Conservation (phyloP, 169 alveolate genomes). For the Eimeria falciformis region DNA sequence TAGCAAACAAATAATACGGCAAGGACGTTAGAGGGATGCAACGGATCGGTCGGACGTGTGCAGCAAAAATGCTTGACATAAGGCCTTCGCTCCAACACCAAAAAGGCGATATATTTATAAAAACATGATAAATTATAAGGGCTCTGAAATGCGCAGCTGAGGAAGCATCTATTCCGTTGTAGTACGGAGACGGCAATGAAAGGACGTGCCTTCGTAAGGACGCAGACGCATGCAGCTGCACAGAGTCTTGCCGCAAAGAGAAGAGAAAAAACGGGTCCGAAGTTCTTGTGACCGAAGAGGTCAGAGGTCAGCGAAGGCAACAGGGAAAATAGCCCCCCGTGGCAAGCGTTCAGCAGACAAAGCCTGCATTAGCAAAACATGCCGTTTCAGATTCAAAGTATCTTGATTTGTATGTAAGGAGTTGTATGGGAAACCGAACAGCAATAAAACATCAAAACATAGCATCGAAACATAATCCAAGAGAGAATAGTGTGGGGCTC, state of each 20-base stretch:
- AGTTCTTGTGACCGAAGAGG: constrained; percentile 81
- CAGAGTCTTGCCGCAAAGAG: constrained; percentile 81
- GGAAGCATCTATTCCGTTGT: no score
- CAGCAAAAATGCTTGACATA: no score
- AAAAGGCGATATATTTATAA: no score
- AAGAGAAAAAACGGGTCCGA: constrained; percentile 83
- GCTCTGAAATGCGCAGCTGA: no score
- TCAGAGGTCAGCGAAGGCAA: constrained; percentile 83
- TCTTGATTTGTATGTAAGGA: neutral
- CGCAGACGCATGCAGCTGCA: constrained; percentile 72
- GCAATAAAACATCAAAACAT: no score
- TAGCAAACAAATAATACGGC: neutral
- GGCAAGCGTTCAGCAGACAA: constrained; percentile 58
- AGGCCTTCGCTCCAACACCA: no score
- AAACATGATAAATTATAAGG: no score
- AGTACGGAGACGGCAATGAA: no score
- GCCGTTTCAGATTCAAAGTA: neutral
- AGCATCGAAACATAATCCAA: no score
- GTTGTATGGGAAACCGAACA: no score
- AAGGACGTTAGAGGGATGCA: no score
- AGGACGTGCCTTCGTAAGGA: constrained; percentile 50
- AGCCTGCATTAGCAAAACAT: constrained; percentile 16
- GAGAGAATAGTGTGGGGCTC: neutral
- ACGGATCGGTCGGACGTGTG: no score
- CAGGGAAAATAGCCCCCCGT: constrained; percentile 79